Evolutionary conservation across 192 early-diverging fungal species (phyloP).

Genomic region (Phycomyces nitens): DNA sequence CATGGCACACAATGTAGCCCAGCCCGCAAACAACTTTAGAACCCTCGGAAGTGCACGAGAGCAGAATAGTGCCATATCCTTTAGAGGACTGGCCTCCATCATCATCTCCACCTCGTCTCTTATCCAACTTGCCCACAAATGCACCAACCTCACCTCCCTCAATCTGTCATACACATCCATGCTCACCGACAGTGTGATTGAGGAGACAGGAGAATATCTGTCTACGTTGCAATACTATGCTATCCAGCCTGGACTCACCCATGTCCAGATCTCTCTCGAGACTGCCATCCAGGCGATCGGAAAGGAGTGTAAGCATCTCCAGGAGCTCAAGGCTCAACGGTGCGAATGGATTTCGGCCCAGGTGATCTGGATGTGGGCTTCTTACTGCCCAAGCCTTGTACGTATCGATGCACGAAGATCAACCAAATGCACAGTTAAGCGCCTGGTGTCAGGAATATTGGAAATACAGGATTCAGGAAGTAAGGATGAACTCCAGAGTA

Average conservation of each 20-base stretch:
- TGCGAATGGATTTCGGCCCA: conserved; percentile 45
- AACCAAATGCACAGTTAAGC: conserved; percentile 28
- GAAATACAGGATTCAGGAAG: conserved; percentile 23
- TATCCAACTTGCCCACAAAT: conserved; percentile 40
- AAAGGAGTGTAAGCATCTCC: conserved; percentile 31
- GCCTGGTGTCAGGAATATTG: conserved; percentile 14
- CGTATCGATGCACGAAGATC: conserved; percentile 41
- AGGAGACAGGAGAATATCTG: conserved; percentile 47
- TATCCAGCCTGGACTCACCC: conserved; percentile 42
- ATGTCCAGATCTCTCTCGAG: conserved; percentile 30
- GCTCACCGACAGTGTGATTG: conserved; percentile 34
- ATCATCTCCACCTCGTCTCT: conserved; percentile 45
- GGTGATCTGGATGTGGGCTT: conserved; percentile 34
- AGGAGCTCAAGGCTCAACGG: conserved; percentile 32
- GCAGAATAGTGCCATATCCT: background rate
- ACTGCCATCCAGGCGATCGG: conserved; percentile 40
- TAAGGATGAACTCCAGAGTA: background rate
- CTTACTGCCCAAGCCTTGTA: conserved; percentile 28
- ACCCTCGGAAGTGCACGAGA: background rate
- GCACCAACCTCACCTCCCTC: conserved; percentile 33
- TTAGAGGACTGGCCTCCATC: conserved; percentile 22
- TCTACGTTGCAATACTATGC: conserved; percentile 42
- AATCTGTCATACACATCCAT: conserved; percentile 36
- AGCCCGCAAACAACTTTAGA: background rate
- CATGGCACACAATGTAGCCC: background rate